Conservation (phyloP, 805 yeast species). For the Metschnikowia amazonensis region DNA sequence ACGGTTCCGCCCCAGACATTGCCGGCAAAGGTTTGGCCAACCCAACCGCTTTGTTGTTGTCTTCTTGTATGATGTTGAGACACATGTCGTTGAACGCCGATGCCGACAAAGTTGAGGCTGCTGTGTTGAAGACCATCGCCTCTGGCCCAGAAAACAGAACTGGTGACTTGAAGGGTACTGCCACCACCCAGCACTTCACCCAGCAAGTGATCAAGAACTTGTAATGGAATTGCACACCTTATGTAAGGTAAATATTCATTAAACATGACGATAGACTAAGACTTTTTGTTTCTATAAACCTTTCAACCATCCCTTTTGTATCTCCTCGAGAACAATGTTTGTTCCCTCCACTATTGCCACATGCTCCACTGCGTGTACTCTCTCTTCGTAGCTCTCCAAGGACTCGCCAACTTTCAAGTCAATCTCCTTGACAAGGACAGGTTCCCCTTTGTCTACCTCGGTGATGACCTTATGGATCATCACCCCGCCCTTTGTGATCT, state of each 20-base stretch:
- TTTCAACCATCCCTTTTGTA: constrained; percentile 13
- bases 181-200: constrained; percentile 86
- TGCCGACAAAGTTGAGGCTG: constrained; percentile 83
- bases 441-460: constrained; percentile 92
- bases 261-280: constrained; percentile 7
- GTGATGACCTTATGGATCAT: constrained; percentile 97
- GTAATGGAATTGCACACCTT: constrained; percentile 27
- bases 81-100: constrained; percentile 87
- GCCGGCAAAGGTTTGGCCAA: constrained; percentile 99
- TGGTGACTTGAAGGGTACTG: constrained; percentile 90
- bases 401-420: constrained; percentile 69
- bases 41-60: constrained; percentile 95
- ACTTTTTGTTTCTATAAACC: neutral
- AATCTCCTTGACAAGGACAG: constrained; percentile 77
- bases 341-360: constrained; percentile 92
- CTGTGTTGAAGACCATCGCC: constrained; percentile 86
- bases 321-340: constrained; percentile 48
- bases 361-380: constrained; percentile 85
- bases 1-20: constrained; percentile 99
- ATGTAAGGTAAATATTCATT: constrained; percentile 14
- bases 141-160: constrained; percentile 96
- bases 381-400: constrained; percentile 71
- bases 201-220: constrained; percentile 81
- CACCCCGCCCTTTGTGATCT: constrained; percentile 74
- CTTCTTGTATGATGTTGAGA: constrained; percentile 98